Base-by-base conservation (phyloP, 345 rosid genomes). In the Eutrema heterophyllum region DNA sequence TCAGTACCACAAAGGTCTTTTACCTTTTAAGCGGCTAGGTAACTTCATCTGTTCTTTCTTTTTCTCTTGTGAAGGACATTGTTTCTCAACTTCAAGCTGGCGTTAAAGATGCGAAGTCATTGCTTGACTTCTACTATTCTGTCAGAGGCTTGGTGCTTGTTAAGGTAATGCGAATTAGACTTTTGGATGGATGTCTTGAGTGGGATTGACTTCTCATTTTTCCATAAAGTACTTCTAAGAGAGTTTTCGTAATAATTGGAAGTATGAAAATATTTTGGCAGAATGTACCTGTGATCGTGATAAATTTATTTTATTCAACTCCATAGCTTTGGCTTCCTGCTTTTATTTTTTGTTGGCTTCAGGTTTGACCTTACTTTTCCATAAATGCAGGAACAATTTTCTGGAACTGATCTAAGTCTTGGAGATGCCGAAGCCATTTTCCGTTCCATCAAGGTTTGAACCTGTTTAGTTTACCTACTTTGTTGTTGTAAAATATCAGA, bases 401-500 rank as follows among this genome's bases (percentile, higher is more conserved):
- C 90, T 56, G 74, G 75, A 70, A 84, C 68, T 51, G 94, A 90
- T 80, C 40, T 87, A 51, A 60, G 85, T 77, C 89, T 92, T 77
- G 86, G 41, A 78, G 87, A 88, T 74, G 93, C 97, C 5, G 86
- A 86, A 81, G 88, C 91, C 67, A 43, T 80, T 69, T 92, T 90
- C 72, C 93, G 82, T 58, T 89, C 95, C 35, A 84, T 96, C 68
- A 90, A 89, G 97, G 99, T 96, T 75, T 50, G 87, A 84, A 33
- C 68, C 24, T 32, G 52, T 75, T 46, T 58, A 33, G 24, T 69
- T 76, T 7, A 29, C 52, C 41, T 41, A 29, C 24, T 58, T 24
- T 40, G 40, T 51, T 51, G 15, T 10, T 64, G 29, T 32, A 49
- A 50, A 24, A 21, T 41, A 49, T 67, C 59, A 55, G 53, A 36